Conservation (phyloP, 1,284 basidiomycete genomes). For the Papiliotrema flavescens region DNA sequence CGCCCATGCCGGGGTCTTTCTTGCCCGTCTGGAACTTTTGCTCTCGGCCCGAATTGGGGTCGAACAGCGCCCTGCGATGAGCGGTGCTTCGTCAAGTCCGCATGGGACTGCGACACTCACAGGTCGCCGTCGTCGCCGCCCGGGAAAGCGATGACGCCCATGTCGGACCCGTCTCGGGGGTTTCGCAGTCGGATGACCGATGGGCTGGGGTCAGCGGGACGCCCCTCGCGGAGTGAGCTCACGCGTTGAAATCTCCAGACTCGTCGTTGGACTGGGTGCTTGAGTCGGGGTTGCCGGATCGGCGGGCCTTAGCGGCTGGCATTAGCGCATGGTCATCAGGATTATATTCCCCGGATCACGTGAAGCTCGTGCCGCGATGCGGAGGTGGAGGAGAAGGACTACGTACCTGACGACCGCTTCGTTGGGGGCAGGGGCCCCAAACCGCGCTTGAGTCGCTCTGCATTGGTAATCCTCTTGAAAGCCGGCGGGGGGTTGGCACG, state of each 20-base stretch:
- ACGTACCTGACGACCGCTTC: background rate
- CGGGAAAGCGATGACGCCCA: conserved; percentile 1
- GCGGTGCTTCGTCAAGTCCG: background rate
- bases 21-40: background rate
- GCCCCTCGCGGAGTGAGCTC: background rate
- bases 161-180: conserved; percentile 6
- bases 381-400: no score
- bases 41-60: conserved; percentile 2
- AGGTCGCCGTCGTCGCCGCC: background rate
- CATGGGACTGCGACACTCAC: background rate
- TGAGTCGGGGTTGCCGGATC: background rate
- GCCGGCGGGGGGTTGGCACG: no score
- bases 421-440: conserved; percentile 14
- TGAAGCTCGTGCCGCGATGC: no score
- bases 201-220: background rate
- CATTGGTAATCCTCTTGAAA: no score
- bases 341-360: no score
- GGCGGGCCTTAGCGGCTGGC: background rate
- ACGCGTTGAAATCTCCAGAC: background rate
- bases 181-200: conserved; percentile 4
- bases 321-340: no score
- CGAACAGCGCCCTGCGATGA: background rate
- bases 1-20: background rate
- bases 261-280: background rate
- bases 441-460: conserved; percentile 9